These are phyloP conservation scores for Dothistroma pini DNA, from an alignment of 2,329 filamentous ascomycete genomes.

Conservation along the genomic window DNA sequence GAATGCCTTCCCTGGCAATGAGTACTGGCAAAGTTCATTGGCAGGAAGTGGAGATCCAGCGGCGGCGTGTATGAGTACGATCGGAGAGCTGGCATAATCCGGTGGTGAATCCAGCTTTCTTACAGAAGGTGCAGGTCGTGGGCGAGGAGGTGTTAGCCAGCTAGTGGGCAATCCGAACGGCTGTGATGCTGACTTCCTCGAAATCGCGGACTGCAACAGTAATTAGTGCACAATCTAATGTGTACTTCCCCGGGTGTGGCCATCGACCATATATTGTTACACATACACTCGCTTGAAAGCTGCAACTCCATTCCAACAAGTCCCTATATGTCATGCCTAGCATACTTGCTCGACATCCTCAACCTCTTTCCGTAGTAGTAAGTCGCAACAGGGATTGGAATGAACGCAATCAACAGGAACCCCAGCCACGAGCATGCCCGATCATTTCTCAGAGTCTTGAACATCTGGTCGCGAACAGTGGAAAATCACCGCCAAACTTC, in stretches of 20 bases:
- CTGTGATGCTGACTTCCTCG: no score
- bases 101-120: slow-evolving; percentile 25
- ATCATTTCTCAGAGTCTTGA: slow-evolving; percentile 32
- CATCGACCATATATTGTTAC: neutral
- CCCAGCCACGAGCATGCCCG: slow-evolving; percentile 38
- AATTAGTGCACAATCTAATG: no score
- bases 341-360: slow-evolving; percentile 10
- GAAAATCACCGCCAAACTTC: slow-evolving; percentile 39
- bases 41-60: slow-evolving; percentile 32
- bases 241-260: no score
- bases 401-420: slow-evolving; percentile 38
- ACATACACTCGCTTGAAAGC: neutral
- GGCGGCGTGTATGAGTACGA: slow-evolving; percentile 35
- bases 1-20: slow-evolving; percentile 35
- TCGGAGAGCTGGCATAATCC: slow-evolving; percentile 35
- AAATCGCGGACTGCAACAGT: no score
- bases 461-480: slow-evolving; percentile 39
- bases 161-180: no score
- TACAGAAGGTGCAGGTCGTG: neutral
- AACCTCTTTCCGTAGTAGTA: slow-evolving; percentile 25
- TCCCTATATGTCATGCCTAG: slow-evolving; percentile 12
- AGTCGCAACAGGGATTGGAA: slow-evolving; percentile 40
- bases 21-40: slow-evolving; percentile 33
- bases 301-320: neutral
- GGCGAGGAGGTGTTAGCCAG: no score